Base-by-base conservation (phyloP, 495 filamentous ascomycete genomes). In the Aspergillus hancockii region DNA sequence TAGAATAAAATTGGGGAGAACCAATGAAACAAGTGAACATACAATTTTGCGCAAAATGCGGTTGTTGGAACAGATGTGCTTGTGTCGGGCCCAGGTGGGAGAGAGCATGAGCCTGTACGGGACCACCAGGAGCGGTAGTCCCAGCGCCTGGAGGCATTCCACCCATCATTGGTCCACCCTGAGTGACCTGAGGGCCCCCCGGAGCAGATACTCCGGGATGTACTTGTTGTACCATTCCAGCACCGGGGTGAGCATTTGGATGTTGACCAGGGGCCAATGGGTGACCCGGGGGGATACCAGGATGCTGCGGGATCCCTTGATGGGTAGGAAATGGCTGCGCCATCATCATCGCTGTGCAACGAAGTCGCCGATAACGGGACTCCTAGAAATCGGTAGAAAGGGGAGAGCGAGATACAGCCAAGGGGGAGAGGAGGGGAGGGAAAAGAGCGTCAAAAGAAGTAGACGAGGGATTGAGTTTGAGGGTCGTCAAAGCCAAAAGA, bases 181-280 rank as follows among this genome's bases (percentile, higher is more conserved):
- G 89, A 66, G 83, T 91, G 34, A 93, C 90, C 64, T 94, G 91
- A 50, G 86, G 84, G 40, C 83, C 85, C 57, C 86, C 87, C 8
- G 91, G 89, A 10, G 83, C 90, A 36, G 91, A 92, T n/a, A 91
- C 91, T 41, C 88, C 90, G 67, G 90, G 88, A 66, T 94, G 91
- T 69, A 88, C 89, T 70, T 88, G 88, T 64, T 89, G 90, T 41
- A 85, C 84, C 80, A 95, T 92, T 22, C 76, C 83, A 65, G 74
- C 75, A 41, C 69, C 76, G 19, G 75, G 81, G 65, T 74, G 79
- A 78, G 63, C 76, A 60, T 76, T 88, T 54, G 88, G 90, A 66
- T 91, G 90, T 68, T 91, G 90, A 70, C 71, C 82, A 57, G 76
- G 81, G 12, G 75, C 81, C 84, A 90, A 90, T 63, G 87, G 89